phyloP scores from a whole-genome alignment of 2,329 filamentous ascomycete genomes.

The Aspergillus arachidicola region DNA sequence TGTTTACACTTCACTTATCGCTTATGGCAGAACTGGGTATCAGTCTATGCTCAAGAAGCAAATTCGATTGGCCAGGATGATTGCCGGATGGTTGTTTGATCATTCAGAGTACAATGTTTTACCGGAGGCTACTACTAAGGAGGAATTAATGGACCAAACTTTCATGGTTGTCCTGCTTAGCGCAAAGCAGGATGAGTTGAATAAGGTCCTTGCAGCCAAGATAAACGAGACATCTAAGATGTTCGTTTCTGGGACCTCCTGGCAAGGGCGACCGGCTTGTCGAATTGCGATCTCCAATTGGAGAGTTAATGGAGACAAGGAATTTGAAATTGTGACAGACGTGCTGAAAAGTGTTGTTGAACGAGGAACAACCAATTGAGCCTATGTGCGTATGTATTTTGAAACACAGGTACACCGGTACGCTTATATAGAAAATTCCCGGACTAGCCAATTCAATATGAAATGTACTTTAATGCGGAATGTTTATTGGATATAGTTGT shows the following conservation, averaged over 20 bases:
- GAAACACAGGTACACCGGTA: not conserved
- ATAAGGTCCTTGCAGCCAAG: constrained; percentile 65
- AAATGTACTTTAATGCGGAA: not conserved
- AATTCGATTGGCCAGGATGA: constrained; percentile 67
- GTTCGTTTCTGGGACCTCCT: constrained; percentile 80
- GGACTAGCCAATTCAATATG: not conserved
- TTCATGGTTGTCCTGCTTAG: constrained; percentile 78
- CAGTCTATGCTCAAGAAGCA: constrained; percentile 71
- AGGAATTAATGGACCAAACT: constrained; percentile 54
- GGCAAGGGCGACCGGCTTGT: constrained; percentile 72
- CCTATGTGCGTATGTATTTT: not conserved
- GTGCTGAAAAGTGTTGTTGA: constrained; percentile 60
- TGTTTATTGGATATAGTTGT: not conserved
- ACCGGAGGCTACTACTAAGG: constrained; percentile 46
- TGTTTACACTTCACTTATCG: constrained; percentile 76
- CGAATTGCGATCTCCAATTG: constrained; percentile 88
- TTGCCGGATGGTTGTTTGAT: constrained; percentile 65
- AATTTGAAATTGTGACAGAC: constrained; percentile 65
- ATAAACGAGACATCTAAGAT: constrained; percentile 76
- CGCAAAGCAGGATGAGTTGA: constrained; percentile 66
- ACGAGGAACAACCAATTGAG: not conserved
- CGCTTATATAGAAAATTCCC: not conserved
- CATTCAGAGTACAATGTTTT: constrained; percentile 69
- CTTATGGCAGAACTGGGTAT: constrained; percentile 73
- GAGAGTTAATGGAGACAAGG: constrained; percentile 70